phyloP scores from a whole-genome alignment of 495 filamentous ascomycete genomes.

The Bacidia rubella region DNA sequence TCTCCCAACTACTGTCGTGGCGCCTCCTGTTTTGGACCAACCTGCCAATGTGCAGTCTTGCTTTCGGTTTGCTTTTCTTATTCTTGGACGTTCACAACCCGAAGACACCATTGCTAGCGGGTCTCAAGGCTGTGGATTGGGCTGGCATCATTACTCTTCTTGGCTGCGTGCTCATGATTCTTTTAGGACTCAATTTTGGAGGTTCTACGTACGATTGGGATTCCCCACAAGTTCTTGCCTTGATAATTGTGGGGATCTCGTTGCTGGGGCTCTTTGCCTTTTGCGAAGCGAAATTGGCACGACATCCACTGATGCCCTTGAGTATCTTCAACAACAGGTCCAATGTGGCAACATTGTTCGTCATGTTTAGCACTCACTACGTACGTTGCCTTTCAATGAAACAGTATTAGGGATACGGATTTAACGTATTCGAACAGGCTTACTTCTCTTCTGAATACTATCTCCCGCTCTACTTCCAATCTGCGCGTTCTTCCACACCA shows the following conservation, averaged over 20 bases:
- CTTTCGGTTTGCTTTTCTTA: constrained; percentile 43
- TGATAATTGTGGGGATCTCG: constrained; percentile 61
- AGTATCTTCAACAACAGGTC: constrained; percentile 48
- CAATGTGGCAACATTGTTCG: constrained; percentile 42
- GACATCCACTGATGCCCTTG: constrained; percentile 65
- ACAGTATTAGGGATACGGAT: neutral
- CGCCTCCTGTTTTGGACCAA: constrained; percentile 65
- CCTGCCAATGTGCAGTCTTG: constrained; percentile 31
- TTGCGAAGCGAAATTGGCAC: constrained; percentile 58
- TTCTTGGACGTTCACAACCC: constrained; percentile 58
- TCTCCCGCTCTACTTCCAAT: constrained; percentile 45
- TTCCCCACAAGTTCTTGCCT: constrained; percentile 61
- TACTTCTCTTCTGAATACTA: constrained; percentile 44
- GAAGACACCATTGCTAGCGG: constrained; percentile 53
- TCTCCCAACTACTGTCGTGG: constrained; percentile 51
- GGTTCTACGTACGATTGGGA: constrained; percentile 64
- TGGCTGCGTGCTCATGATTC: constrained; percentile 67
- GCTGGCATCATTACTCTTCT: constrained; percentile 54
- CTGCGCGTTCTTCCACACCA: constrained; percentile 35
- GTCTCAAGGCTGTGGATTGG: constrained; percentile 69
- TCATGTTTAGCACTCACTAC: constrained; percentile 52
- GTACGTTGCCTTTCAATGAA: constrained; percentile 22
- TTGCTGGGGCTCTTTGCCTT: constrained; percentile 49
- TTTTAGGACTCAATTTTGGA: constrained; percentile 68
- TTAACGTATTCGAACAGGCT: constrained; percentile 17